These are phyloP conservation scores for Ogataea minuta DNA, from an alignment of 805 yeast species.

Conservation along the genomic window DNA sequence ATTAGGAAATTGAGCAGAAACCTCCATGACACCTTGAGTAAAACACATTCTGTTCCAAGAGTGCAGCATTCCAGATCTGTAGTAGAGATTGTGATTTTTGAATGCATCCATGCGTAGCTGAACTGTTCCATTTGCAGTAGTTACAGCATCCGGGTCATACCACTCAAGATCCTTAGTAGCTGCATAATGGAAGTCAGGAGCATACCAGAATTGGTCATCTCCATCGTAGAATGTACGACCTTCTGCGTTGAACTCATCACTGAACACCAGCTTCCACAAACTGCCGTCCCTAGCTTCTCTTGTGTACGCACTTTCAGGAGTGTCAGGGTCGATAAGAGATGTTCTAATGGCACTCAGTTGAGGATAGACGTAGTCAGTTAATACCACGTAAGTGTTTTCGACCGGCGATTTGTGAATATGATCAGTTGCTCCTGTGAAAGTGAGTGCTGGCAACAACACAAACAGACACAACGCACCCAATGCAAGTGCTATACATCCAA, in stretches of 20 bases:
- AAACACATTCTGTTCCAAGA: conserved; percentile 91
- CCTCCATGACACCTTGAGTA: conserved; percentile 78
- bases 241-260: conserved; percentile 87
- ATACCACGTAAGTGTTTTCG: conserved; percentile 37
- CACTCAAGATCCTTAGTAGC: conserved; percentile 91
- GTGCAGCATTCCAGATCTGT: conserved; percentile 90
- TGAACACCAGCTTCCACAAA: conserved; percentile 73
- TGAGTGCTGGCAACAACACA: conserved; percentile 77
- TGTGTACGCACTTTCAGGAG: conserved; percentile 49
- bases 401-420: conserved; percentile 9
- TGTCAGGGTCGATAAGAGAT: conserved; percentile 66
- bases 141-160: conserved; percentile 90
- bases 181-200: conserved; percentile 76
- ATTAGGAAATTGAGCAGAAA: conserved; percentile 76
- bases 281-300: conserved; percentile 60
- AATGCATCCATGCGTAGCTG: conserved; percentile 75
- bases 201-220: conserved; percentile 90
- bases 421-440: conserved; percentile 67
- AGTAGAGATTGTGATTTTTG: conserved; percentile 71
- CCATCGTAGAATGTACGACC: conserved; percentile 90
- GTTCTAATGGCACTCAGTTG: conserved; percentile 57
- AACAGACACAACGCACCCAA: conserved; percentile 68
- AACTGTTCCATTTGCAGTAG: conserved; percentile 72
- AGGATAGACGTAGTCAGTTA: conserved; percentile 59
- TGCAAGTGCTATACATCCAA: conserved; percentile 58